Percentiles rank a stretch among this genome's conserved stretches.
These are phyloP conservation scores for Suhomyces bolitotheri DNA, from an alignment of 1,139 yeast genomes.

Conservation along the genomic window DNA sequence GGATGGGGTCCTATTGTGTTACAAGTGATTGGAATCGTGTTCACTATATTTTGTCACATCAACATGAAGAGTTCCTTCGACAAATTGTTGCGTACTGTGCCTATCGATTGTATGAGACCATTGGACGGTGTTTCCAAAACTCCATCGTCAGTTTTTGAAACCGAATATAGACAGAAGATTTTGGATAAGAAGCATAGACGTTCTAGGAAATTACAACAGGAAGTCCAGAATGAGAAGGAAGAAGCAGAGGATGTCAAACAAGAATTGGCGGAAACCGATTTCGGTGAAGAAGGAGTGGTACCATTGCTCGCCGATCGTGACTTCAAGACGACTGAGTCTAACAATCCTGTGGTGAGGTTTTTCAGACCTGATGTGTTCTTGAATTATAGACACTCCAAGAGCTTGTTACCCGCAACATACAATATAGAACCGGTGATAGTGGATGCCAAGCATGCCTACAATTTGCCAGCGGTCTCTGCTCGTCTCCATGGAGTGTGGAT, in stretches of 20 bases:
- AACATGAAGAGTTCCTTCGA: slow-evolving; percentile 63
- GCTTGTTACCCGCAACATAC: slow-evolving; percentile 53
- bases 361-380: slow-evolving; percentile 66
- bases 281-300: slow-evolving; percentile 22
- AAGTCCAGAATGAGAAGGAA: slow-evolving; percentile 20
- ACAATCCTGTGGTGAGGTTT: slow-evolving; percentile 46
- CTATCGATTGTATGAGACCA: slow-evolving; percentile 68
- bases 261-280: slow-evolving; percentile 20
- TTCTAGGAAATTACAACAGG: slow-evolving; percentile 15
- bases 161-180: slow-evolving; percentile 40
- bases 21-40: slow-evolving; percentile 62
- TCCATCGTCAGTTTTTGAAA: slow-evolving; percentile 32
- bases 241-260: slow-evolving; percentile 24
- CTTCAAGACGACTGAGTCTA: slow-evolving; percentile 31
- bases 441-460: slow-evolving; percentile 51
- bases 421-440: slow-evolving; percentile 29
- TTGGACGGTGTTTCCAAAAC: slow-evolving; percentile 71
- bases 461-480: slow-evolving; percentile 69
- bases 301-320: slow-evolving; percentile 60
- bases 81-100: slow-evolving; percentile 57
- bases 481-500: slow-evolving; percentile 80
- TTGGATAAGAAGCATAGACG: slow-evolving; percentile 23
- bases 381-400: slow-evolving; percentile 55
- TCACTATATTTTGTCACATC: slow-evolving; percentile 67
- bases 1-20: slow-evolving; percentile 93